These are phyloP conservation scores for Boletus insuetus DNA, from an alignment of 768 basidiomycete species.

Conservation along the genomic window DNA sequence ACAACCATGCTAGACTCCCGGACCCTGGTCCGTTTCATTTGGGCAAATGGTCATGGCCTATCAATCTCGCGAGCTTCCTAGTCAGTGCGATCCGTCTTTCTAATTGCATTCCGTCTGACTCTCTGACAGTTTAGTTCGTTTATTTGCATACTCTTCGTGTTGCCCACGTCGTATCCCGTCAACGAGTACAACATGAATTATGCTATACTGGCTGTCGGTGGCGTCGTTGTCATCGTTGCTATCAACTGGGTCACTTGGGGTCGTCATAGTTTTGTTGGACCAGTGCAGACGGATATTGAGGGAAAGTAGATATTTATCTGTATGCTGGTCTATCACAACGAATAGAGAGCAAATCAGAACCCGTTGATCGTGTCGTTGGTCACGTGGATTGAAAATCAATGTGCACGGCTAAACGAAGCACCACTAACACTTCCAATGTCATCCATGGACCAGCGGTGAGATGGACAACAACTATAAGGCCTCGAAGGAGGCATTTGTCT, in stretches of 20 bases:
- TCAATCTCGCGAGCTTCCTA: constrained; percentile 47
- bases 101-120: not conserved
- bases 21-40: constrained; percentile 51
- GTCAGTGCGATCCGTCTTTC: constrained; percentile 28
- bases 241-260: constrained; percentile 50
- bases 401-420: not conserved
- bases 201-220: constrained; percentile 51
- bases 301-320: not conserved
- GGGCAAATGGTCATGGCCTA: constrained; percentile 49
- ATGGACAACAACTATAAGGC: constrained; percentile 54
- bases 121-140: constrained; percentile 46
- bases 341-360: too few species aligned
- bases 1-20: constrained; percentile 35
- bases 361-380: not conserved
- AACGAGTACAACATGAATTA: constrained; percentile 56
- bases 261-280: constrained; percentile 41
- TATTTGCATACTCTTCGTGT: constrained; percentile 53
- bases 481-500: constrained; percentile 81
- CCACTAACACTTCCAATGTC: not conserved
- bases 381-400: constrained; percentile 15
- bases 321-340: too few species aligned
- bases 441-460: not conserved
- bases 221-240: constrained; percentile 42
- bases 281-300: constrained; percentile 37
- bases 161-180: constrained; percentile 54